Evolutionary conservation across 2,329 filamentous ascomycete genomes (phyloP), one percentile per base, ranked within the genome.

Genomic region (Colletotrichum spinosum): DNA sequence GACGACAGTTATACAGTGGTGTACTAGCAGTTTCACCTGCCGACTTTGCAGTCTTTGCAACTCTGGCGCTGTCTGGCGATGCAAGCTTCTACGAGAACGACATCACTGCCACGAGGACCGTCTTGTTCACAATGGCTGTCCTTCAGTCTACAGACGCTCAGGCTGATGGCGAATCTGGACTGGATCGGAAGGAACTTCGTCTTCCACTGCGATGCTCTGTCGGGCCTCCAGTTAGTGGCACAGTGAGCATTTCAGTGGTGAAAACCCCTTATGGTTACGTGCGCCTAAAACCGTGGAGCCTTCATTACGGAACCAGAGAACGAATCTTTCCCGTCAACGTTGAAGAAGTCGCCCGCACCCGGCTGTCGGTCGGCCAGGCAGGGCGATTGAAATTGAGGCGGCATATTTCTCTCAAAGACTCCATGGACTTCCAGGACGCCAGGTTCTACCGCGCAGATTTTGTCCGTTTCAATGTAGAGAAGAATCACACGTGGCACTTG

Each of bases 391-490:
- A 56, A n/a, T 17, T 56, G 1, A 42, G 15, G 1, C 35, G 54
- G 11, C 5, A 48, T 15, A 48, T 56, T 12, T 13, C 0, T n/a
- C 1, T 3, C n/a, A 33, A 37, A 17, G 6, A 45, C 17, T 44
- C 33, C 3, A 6, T 10, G 1, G 35, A 17, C 35, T n/a, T 10
- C 9, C 39, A 55, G 37, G 52, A 55, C n/a, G 9, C 6, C 11
- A 56, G 44, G 8, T 56, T 56, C 12, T 8, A 46, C 15, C 12
- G 34, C 12, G 54, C 54, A n/a, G 15, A 48, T 0, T 56, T 48
- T 33, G 4, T 56, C 34, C 54, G 8, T 11, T 17, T 55, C 1
- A n/a, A 13, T 25, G 7, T 4, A 8, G 11, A 48, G 17, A 17
- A 35, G 6, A 15, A 11, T 35, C 8, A 1, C 17, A 2, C 2